phyloP scores from a whole-genome alignment of 805 yeast genomes.

The Barnettozyma salicaria region DNA sequence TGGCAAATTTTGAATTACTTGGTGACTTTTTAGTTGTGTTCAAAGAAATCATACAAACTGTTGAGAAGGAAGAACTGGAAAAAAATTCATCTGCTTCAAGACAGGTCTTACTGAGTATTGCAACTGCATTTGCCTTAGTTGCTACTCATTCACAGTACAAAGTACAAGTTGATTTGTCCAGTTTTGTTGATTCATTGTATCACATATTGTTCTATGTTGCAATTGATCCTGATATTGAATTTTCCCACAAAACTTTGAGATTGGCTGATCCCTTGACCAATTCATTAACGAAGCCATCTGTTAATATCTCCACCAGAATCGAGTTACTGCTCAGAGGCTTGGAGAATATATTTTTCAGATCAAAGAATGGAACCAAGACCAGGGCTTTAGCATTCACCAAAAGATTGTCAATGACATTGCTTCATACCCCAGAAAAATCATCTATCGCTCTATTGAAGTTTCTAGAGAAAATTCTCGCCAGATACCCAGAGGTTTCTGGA shows the following conservation, averaged over 20 bases:
- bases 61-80: conserved; percentile 38
- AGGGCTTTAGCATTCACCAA: conserved; percentile 82
- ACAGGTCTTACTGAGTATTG: conserved; percentile 73
- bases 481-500: conserved; percentile 67
- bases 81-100: conserved; percentile 42
- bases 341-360: conserved; percentile 75
- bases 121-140: conserved; percentile 83
- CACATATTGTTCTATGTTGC: conserved; percentile 60
- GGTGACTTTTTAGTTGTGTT: conserved; percentile 91
- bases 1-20: conserved; percentile 85
- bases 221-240: conserved; percentile 78
- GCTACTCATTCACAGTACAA: conserved; percentile 67
- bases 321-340: conserved; percentile 74
- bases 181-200: conserved; percentile 73
- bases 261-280: conserved; percentile 67
- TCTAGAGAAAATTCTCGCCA: conserved; percentile 64
- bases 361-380: conserved; percentile 57
- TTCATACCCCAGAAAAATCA: conserved; percentile 86
- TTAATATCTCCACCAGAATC: conserved; percentile 82
- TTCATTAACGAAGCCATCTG: conserved; percentile 53
- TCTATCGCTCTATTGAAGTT: conserved; percentile 72
- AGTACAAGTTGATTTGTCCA: conserved; percentile 74
- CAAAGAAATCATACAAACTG: conserved; percentile 65
- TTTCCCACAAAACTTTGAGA: conserved; percentile 74
- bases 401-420: conserved; percentile 57